phyloP scores from a whole-genome alignment of 1,284 basidiomycete species.

The Filobasidium uniguttulatum region DNA sequence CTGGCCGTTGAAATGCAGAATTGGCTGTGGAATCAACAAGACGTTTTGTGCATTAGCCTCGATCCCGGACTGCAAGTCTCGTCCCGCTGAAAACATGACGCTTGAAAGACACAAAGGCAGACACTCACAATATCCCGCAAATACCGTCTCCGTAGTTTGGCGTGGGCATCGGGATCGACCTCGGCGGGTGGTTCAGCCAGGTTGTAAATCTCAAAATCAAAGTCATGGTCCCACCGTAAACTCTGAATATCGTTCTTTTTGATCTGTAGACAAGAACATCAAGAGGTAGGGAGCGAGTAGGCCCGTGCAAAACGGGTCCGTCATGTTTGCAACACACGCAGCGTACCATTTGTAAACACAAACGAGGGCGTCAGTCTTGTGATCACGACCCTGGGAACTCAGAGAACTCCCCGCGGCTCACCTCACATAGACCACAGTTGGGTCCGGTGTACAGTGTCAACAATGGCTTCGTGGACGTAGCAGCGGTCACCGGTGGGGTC shows the following conservation, averaged over 20 bases:
- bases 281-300: too few species aligned
- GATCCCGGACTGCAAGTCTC: not conserved
- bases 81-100: too few species aligned
- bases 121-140: constrained; percentile 5
- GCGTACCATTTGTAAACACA: too few species aligned
- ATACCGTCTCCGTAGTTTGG: constrained; percentile 3
- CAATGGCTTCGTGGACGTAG: too few species aligned
- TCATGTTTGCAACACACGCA: too few species aligned
- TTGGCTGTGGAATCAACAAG: constrained; percentile 22
- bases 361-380: too few species aligned
- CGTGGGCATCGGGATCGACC: not conserved
- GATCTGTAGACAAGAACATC: not conserved
- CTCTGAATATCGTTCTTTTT: constrained; percentile 24
- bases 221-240: constrained; percentile 24
- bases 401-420: constrained; percentile 12
- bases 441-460: constrained; percentile 35
- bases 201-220: constrained; percentile 29
- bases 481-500: too few species aligned
- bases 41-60: not conserved
- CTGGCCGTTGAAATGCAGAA: constrained; percentile 29
- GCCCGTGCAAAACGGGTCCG: too few species aligned
- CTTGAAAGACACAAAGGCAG: not conserved
- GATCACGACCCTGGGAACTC: not conserved
- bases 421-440: constrained; percentile 37
- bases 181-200: constrained; percentile 29